These are phyloP conservation scores for Fusarium gaditjirri DNA, from an alignment of 2,329 filamentous ascomycete genomes.

Conservation along the genomic window DNA sequence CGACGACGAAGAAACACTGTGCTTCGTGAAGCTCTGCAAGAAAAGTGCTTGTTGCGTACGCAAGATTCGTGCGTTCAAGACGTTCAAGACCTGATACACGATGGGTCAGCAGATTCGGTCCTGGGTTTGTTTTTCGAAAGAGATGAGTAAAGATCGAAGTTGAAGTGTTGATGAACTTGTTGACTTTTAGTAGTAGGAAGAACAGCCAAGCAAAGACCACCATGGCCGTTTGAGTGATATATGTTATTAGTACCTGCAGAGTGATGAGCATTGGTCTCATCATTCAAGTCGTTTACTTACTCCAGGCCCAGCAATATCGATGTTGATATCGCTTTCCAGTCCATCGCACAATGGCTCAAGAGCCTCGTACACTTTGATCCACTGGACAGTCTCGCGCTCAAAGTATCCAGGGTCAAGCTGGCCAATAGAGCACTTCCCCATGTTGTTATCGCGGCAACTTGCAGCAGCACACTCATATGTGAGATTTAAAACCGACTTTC, in stretches of 20 bases:
- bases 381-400: background rate
- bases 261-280: background rate
- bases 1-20: slow-evolving; percentile 19
- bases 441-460: slow-evolving; percentile 1
- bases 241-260: slow-evolving; percentile 10
- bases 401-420: background rate
- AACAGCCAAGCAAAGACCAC: slow-evolving; percentile 5
- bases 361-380: background rate
- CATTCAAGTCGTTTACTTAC: background rate
- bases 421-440: slow-evolving; percentile 1
- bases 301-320: slow-evolving; percentile 23
- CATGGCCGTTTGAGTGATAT: slow-evolving; percentile 19
- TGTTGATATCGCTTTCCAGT: slow-evolving; percentile 9
- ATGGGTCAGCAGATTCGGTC: background rate
- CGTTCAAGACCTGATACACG: background rate
- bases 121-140: background rate
- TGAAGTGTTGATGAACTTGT: background rate
- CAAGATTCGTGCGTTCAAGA: background rate
- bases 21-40: slow-evolving; percentile 28
- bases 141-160: background rate
- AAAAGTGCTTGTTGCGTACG: slow-evolving; percentile 8
- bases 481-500: background rate
- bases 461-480: slow-evolving; percentile 16
- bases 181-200: background rate
- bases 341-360: background rate